Base-by-base conservation (phyloP, 495 filamentous ascomycete species). In the Annulohypoxylon maeteangense region DNA sequence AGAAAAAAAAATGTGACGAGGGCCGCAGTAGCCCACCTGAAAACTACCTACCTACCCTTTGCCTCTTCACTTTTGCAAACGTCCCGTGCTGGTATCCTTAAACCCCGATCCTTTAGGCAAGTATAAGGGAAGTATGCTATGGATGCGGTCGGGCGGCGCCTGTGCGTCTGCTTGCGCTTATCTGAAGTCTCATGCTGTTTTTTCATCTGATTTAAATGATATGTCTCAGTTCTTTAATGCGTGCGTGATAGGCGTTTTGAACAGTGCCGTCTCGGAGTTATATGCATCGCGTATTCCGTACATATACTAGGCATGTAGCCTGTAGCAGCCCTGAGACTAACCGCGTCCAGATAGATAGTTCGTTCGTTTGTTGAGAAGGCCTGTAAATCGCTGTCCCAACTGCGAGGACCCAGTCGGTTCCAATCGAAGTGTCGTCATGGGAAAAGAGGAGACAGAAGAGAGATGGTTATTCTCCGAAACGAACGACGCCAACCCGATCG, bases 391-490 rank as follows among this genome's bases (percentile, higher is more conserved):
- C 11, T 50, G 57, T 44, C 36, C 44, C 64, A 51, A 51, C 54
- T 45, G 54, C 54, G 70, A 65, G 51, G 50, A 14, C 54, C 65
- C 40, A 48, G 70, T 55, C 60, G 55, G 70, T 68, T 23, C 70
- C 65, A 68, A 68, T 68, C 70, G 60, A 68, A 25, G 23, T 34
- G 57, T 59, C 22, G 42, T 72, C 63, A 44, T 55, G 63, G 63
- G 68, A 67, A 71, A 59, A 57, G 62, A 65, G 68, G 47, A 70
- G 56, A 58, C 65, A 55, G 32, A 53, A n/a, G 16, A 54, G 40
- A 55, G 58, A 62, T 56, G 54, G 40, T 64, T 60, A 72, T 72
- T 72, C 65, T 72, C 70, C 70, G 70, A 72, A 36, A 44, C 69
- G 36, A 60, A 48, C 56, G 40, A 66, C 50, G 25, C 51, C 20